Percentiles rank a stretch among this genome's conserved stretches.
Conservation (phyloP, 2,329 filamentous ascomycete genomes). For the Epichloe gansuensis region DNA sequence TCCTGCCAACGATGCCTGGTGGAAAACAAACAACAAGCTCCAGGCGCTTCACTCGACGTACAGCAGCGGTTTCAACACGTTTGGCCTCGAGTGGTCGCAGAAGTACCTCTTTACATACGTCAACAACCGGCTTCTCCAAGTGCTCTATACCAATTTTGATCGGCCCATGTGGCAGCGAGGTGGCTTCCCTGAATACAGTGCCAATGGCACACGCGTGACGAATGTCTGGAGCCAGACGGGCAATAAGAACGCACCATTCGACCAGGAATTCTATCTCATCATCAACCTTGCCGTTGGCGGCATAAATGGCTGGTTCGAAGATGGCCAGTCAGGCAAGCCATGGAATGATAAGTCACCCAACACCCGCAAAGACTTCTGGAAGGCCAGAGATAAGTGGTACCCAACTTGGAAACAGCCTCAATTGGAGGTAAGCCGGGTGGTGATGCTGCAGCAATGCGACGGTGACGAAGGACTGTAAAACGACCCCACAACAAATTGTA, state of each 20-base stretch:
- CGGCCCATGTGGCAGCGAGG: constrained; percentile 56
- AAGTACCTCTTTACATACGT: constrained; percentile 84
- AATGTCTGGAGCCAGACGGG: constrained; percentile 54
- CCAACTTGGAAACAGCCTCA: constrained; percentile 59
- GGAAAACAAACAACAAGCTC: constrained; percentile 69
- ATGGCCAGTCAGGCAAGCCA: constrained; percentile 58
- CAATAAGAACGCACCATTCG: constrained; percentile 55
- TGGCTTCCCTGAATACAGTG: constrained; percentile 46
- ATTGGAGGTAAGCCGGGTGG: constrained; percentile 56
- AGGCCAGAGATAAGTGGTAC: constrained; percentile 49
- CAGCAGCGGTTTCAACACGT: constrained; percentile 56
- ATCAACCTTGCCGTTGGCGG: constrained; percentile 64
- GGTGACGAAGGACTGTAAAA: constrained; percentile 39
- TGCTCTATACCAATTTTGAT: constrained; percentile 66
- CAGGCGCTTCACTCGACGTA: constrained; percentile 64
- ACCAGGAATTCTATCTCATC: constrained; percentile 63
- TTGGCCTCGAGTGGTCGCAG: constrained; percentile 73
- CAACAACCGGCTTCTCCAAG: constrained; percentile 66
- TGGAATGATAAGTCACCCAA: constrained; percentile 59
- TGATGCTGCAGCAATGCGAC: constrained; percentile 59
- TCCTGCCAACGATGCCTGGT: constrained; percentile 61
- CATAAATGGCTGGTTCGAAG: constrained; percentile 75
- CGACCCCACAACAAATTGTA: not conserved
- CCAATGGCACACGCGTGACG: constrained; percentile 51
- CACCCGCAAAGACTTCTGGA: constrained; percentile 68